Evolutionary conservation across 1,284 basidiomycete species (phyloP).

Genomic region (Fomitopsis betulina): DNA sequence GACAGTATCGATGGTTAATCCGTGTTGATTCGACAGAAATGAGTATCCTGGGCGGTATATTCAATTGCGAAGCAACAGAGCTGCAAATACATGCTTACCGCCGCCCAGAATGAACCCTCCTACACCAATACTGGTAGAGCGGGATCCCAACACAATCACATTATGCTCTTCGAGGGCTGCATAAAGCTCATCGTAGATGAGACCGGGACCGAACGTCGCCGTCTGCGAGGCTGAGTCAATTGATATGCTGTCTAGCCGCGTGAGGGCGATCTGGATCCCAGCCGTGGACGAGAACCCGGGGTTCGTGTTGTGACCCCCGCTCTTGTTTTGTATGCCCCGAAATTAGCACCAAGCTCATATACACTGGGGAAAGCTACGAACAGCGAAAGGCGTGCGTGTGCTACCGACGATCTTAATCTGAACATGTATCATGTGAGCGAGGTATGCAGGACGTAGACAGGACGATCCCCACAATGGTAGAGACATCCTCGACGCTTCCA

Average conservation of each 20-base stretch:
- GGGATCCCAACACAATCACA: constrained; percentile 42
- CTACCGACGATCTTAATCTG: constrained; percentile 40
- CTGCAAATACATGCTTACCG: constrained; percentile 19
- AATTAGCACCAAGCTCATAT: neutral
- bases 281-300: constrained; percentile 45
- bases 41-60: constrained; percentile 31
- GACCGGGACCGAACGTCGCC: constrained; percentile 41
- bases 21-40: constrained; percentile 36
- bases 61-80: too few species aligned
- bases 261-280: constrained; percentile 50
- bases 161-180: constrained; percentile 29
- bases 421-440: neutral
- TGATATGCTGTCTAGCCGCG: constrained; percentile 35
- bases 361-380: constrained; percentile 14
- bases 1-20: constrained; percentile 42
- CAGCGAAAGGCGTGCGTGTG: constrained; percentile 34
- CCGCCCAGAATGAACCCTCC: constrained; percentile 45
- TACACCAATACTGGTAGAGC: constrained; percentile 34
- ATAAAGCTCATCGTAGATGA: constrained; percentile 47
- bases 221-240: constrained; percentile 27
- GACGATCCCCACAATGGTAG: neutral
- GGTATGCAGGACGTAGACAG: too few species aligned
- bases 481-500: neutral
- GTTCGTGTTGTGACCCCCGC: constrained; percentile 44
- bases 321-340: constrained; percentile 35